phyloP scores from a whole-genome alignment of 169 alveolate species.

The Miamiensis avidus region DNA sequence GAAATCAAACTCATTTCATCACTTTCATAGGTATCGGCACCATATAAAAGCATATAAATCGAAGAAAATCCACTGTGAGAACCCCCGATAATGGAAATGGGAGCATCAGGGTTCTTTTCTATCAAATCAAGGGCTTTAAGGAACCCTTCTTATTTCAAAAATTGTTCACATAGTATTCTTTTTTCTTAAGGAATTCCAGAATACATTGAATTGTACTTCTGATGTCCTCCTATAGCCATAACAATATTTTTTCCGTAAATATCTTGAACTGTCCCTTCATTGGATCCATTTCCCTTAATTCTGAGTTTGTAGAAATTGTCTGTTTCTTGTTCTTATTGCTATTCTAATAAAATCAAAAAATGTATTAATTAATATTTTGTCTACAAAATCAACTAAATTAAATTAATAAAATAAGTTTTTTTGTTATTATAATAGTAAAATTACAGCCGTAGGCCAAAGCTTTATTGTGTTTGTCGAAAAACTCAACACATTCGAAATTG shows the following conservation, averaged over 20 bases:
- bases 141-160: background rate
- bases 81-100: background rate
- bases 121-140: background rate
- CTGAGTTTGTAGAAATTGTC: too few relatives aligned
- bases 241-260: too few relatives aligned
- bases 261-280: too few relatives aligned
- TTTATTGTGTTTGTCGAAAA: background rate
- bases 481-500: background rate
- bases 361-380: too few relatives aligned
- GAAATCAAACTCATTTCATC: background rate
- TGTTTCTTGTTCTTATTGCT: too few relatives aligned
- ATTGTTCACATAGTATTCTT: background rate
- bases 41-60: background rate
- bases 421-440: too few relatives aligned
- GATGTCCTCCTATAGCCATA: background rate
- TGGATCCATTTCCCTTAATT: too few relatives aligned
- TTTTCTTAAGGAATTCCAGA: background rate
- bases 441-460: too few relatives aligned
- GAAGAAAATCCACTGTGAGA: background rate
- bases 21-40: background rate
- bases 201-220: background rate
- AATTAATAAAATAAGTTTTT: too few relatives aligned
- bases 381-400: too few relatives aligned
- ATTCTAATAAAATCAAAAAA: too few relatives aligned
- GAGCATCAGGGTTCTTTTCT: background rate